Base-by-base conservation (phyloP, 2,329 filamentous ascomycete species). In the Colletotrichum sp. region DNA sequence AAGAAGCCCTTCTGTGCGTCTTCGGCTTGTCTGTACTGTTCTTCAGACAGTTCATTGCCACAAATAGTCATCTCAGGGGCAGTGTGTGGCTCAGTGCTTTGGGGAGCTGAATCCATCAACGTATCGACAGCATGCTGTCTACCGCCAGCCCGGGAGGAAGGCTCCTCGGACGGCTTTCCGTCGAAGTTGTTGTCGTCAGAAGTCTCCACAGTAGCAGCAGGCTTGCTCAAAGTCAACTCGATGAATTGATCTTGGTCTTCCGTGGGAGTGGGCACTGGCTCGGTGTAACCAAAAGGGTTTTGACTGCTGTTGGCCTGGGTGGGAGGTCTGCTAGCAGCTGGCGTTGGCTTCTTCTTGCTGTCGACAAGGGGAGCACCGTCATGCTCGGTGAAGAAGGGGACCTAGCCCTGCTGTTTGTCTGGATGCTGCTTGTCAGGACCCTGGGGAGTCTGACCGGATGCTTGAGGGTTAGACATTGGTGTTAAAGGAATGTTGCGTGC, bases 361-460 rank as follows among this genome's bases (percentile, higher is more conserved):
- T 74, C 71, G 21, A 65, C 21, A 12, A 74, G 68, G 24, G 70
- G 74, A 6, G 32, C 67, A 12, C 59, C 70, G 28, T 74, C 65
- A 5, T 76, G 71, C 24, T 76, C 74, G 8, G 74, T 76, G 8
- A 74, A 69, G 59, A 74, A 65, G 70, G 74, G 71, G 5, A 60
- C 32, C 74, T 76, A 76, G 34, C 65, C 59, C 57, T 76, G 63
- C 12, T 57, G 21, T 21, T 52, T 24, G 13, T 21, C 21, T 6
- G 44, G 44, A 52, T 39, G 24, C 15, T 52, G 44, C 9, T 32
- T 12, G 18, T 63, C 68, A 12, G 36, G 68, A 28, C 32, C 18
- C 13, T 52, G 26, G 28, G 68, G 28, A 8, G 34, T 34, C 44
- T 52, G 26, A 12, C 30, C 21, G 15, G 59, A 44, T 9, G 65